Evolutionary conservation across 768 basidiomycete genomes (phyloP).

Genomic region (Pisolithus sp.): DNA sequence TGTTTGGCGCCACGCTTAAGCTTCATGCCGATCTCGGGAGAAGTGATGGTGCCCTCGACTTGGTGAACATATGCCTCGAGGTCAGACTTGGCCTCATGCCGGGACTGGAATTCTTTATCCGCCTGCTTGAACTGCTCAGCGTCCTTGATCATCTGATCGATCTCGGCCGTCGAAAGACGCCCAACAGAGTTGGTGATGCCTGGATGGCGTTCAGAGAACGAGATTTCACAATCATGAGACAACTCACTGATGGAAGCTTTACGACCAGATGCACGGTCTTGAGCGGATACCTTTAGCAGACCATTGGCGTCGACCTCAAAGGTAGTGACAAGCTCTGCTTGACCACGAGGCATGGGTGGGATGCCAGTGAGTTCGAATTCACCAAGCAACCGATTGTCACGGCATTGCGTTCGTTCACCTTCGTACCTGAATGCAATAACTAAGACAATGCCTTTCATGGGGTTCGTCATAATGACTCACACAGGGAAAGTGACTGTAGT

Average conservation of each 20-base stretch:
- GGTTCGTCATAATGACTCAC: slow-evolving; percentile 34
- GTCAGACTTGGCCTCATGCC: slow-evolving; percentile 97
- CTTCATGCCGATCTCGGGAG: slow-evolving; percentile 96
- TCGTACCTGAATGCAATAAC: slow-evolving; percentile 60
- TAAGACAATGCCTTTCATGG: slow-evolving; percentile 6
- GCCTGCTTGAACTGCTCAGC: slow-evolving; percentile 93
- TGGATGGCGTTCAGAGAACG: slow-evolving; percentile 23
- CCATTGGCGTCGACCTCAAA: slow-evolving; percentile 99
- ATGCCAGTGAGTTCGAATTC: slow-evolving; percentile 99
- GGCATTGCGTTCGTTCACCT: slow-evolving; percentile 99
- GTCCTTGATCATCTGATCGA: slow-evolving; percentile 99
- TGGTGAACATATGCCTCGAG: slow-evolving; percentile 97
- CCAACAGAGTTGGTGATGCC: slow-evolving; percentile 99
- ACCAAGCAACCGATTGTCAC: slow-evolving; percentile 97
- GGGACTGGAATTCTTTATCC: slow-evolving; percentile 96
- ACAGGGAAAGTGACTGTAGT: slow-evolving; percentile 99
- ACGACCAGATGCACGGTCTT: slow-evolving; percentile 97
- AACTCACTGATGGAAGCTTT: slow-evolving; percentile 93
- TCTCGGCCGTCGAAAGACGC: slow-evolving; percentile 94
- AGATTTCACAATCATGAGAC: not conserved
- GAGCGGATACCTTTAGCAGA: slow-evolving; percentile 96
- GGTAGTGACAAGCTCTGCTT: slow-evolving; percentile 98
- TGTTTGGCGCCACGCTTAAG: slow-evolving; percentile 95
- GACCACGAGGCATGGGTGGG: slow-evolving; percentile 98
- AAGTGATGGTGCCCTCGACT: slow-evolving; percentile 93